A percentile compares a stretch with the other conserved stretches of the same genome.
Evolutionary conservation across 2,329 filamentous ascomycete species (phyloP).

Genomic region (Paraphoma sp.): DNA sequence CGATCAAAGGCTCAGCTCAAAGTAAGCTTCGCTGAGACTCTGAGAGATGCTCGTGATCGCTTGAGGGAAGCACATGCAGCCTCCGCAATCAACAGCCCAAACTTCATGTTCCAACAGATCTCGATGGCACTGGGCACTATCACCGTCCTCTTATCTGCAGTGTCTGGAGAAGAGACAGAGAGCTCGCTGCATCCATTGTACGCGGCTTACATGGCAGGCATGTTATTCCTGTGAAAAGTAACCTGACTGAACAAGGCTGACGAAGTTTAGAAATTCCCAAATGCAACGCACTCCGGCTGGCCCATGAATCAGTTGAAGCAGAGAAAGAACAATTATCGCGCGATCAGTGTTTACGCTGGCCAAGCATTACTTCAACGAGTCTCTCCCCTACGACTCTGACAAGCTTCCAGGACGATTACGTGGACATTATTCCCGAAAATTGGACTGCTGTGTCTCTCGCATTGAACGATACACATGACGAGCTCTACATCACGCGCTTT

Average conservation of each 20-base stretch:
- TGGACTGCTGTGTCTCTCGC: conserved; percentile 91
- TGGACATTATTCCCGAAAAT: conserved; percentile 80
- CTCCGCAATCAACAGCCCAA: conserved; percentile 62
- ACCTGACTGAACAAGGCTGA: neutral
- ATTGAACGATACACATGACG: conserved; percentile 79
- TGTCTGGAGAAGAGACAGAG: conserved; percentile 34
- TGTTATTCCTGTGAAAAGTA: conserved; percentile 4
- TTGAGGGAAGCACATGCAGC: conserved; percentile 68
- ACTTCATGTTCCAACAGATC: conserved; percentile 61
- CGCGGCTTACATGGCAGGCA: conserved; percentile 48
- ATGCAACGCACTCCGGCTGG: conserved; percentile 71
- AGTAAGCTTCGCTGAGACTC: conserved; percentile 62
- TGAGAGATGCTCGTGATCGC: conserved; percentile 70
- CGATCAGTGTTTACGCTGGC: conserved; percentile 50
- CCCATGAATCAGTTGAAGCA: conserved; percentile 62
- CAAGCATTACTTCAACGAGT: conserved; percentile 39
- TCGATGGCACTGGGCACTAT: conserved; percentile 45
- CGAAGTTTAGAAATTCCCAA: conserved; percentile 68
- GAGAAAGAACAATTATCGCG: conserved; percentile 53
- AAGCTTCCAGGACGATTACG: conserved; percentile 77
- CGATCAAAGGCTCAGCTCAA: conserved; percentile 31
- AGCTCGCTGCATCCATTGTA: conserved; percentile 48
- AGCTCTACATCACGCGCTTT: conserved; percentile 88
- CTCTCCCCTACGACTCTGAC: conserved; percentile 48
- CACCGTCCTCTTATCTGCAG: conserved; percentile 49